Evolutionary conservation across 352 stramenopile genomes (phyloP).

Genomic region (Globisporangium canariense): DNA sequence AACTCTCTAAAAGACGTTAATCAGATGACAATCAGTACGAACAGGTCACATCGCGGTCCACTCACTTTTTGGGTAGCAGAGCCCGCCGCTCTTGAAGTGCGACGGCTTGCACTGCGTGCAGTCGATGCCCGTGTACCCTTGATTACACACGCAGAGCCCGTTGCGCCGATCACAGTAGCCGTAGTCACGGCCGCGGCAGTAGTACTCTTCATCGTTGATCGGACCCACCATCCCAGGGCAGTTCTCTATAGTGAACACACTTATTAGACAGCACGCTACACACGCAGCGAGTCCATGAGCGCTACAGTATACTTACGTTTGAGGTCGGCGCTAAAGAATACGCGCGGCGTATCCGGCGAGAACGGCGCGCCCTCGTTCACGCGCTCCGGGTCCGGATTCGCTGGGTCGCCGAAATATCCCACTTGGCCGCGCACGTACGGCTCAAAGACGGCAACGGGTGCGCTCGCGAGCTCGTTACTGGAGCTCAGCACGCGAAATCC

Average conservation of each 20-base stretch:
- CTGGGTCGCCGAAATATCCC: conserved; percentile 79
- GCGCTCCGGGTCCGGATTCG: conserved; percentile 52
- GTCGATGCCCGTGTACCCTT: conserved; percentile 90
- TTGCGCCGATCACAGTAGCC: conserved; percentile 93
- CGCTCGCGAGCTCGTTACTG: conserved; percentile 24
- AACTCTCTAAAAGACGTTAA: conserved; percentile 47
- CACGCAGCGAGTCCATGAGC: neutral
- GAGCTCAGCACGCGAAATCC: conserved; percentile 42
- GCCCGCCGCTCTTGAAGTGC: conserved; percentile 76
- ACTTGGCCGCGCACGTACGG: conserved; percentile 83
- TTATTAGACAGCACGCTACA: neutral
- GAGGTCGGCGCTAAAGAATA: conserved; percentile 40
- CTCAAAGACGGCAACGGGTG: conserved; percentile 56
- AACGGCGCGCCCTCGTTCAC: conserved; percentile 86
- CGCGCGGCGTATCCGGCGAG: conserved; percentile 60
- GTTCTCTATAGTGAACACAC: conserved; percentile 28
- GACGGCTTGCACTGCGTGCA: conserved; percentile 87
- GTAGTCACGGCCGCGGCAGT: conserved; percentile 88
- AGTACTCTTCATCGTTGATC: conserved; percentile 87
- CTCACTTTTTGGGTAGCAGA: conserved; percentile 90
- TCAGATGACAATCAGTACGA: neutral
- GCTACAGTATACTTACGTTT: conserved; percentile 28
- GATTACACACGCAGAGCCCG: conserved; percentile 92
- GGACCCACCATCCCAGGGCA: conserved; percentile 87
- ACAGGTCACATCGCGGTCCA: neutral